Evolutionary conservation across 805 yeast genomes (phyloP), one percentile per base, ranked within the genome.

Genomic region (Candida qinlingensis): DNA sequence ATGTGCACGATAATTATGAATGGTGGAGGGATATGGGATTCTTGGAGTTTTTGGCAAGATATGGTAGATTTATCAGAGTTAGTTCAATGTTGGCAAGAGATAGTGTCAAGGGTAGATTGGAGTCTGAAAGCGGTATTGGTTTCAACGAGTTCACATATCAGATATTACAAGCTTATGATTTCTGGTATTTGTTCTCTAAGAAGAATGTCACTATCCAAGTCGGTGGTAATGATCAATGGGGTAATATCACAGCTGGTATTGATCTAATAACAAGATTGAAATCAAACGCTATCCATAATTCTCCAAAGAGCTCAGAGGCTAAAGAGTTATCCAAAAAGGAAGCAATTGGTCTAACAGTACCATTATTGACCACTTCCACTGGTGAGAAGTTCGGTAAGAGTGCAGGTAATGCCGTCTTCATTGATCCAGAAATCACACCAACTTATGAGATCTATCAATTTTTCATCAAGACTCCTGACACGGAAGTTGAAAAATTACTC

Each of bases 191-290:
- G 49, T 81, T 80, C 69, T 75, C 74, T 37, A 63, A 76, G 12
- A 67, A 78, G 36, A 66, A 71, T 4, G 91, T 91, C 39, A 72
- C 74, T 39, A 67, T 90, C 11, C 98, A 94, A 69, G 82, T 87
- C 35, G 99, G 99, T 27, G 99, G 99, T 6, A 90, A 87, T 62
- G 99, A 94, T 64, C 99, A 94, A 67, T 94, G 97, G 90, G 99
- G 99, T 1, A 94, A 94, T 60, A 94, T 94, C 50, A 88, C 96
- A 2, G 97, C 98, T 0, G 99, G 99, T 0, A 78, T 87, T 37
- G 99, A 94, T 59, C 73, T 94, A 49, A 89, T 91, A 37, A 73
- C 84, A 1, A 71, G 96, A 53, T 63, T 87, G 29, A 65, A 56
- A 57, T 65, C 52, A 56, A 56, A 47, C 46, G 55, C 31, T 31